Percentiles rank a stretch among this genome's conserved stretches.
These are phyloP conservation scores for Durusdinium trenchii DNA, from an alignment of 73 alveolate genomes.

Conservation along the genomic window DNA sequence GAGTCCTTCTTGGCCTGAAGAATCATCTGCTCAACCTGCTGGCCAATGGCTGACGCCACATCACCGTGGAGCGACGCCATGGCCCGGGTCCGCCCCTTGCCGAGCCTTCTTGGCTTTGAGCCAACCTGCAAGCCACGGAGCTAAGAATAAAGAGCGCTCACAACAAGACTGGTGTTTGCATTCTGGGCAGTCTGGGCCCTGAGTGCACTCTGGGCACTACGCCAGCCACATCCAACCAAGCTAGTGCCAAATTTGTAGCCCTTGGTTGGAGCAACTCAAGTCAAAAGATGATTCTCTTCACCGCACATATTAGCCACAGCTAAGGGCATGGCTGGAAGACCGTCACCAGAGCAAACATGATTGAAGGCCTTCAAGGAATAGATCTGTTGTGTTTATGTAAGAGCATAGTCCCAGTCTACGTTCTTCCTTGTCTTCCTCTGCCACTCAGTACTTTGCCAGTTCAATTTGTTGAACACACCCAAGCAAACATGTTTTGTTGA, in stretches of 20 bases:
- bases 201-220: background rate
- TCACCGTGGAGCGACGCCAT: constrained; percentile 93
- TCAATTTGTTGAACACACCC: no score
- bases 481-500: no score
- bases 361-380: constrained; percentile 39
- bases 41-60: constrained; percentile 94
- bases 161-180: no score
- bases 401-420: background rate
- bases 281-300: background rate
- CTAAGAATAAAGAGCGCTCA: no score
- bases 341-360: constrained; percentile 75
- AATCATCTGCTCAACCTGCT: constrained; percentile 96
- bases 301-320: background rate
- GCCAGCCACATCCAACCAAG: constrained; percentile 94
- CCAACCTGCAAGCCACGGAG: no score
- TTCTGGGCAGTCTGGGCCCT: no score
- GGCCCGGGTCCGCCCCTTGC: no score
- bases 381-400: background rate
- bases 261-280: background rate
- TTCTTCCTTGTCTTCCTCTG: background rate
- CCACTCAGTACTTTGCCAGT: no score
- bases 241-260: constrained; percentile 84
- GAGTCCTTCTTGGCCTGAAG: constrained; percentile 95
- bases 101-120: no score
- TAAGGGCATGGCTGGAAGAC: constrained; percentile 75